These are phyloP conservation scores for Tolypocladium sp. DNA, from an alignment of 2,329 filamentous ascomycete species.

Conservation along the genomic window DNA sequence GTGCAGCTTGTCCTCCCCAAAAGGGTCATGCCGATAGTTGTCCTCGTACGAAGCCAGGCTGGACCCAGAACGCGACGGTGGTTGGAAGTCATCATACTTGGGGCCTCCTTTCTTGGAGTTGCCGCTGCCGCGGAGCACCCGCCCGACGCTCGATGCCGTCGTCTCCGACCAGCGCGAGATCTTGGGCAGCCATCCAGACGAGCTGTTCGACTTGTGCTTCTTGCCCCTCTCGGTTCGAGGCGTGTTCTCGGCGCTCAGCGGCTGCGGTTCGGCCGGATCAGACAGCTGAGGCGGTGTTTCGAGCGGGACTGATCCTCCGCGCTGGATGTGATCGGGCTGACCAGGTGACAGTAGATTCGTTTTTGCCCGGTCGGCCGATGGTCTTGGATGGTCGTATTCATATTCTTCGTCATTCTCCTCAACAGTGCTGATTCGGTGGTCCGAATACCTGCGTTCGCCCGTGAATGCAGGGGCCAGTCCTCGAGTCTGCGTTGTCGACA, in stretches of 20 bases:
- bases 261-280: conserved; percentile 25
- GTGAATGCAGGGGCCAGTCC: conserved; percentile 28
- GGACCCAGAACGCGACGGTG: conserved; percentile 68
- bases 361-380: conserved; percentile 20
- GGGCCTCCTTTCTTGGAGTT: conserved; percentile 42
- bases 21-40: conserved; percentile 42
- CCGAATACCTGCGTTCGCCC: conserved; percentile 51
- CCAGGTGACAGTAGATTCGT: conserved; percentile 55
- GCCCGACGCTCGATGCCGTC: conserved; percentile 78
- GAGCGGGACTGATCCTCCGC: conserved; percentile 44
- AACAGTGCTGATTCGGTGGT: conserved; percentile 84
- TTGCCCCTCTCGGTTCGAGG: conserved; percentile 64
- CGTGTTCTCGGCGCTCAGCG: conserved; percentile 68
- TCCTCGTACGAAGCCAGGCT: conserved; percentile 59
- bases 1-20: conserved; percentile 52
- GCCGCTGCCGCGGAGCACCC: conserved; percentile 62
- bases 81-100: conserved; percentile 49
- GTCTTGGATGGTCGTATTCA: conserved; percentile 40
- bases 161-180: conserved; percentile 97
- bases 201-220: conserved; percentile 82
- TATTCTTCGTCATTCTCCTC: conserved; percentile 74
- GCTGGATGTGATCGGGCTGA: conserved; percentile 32
- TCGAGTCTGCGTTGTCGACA: conserved; percentile 50
- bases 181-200: conserved; percentile 75
- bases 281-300: conserved; percentile 49